Base-by-base conservation (phyloP, 2,329 filamentous ascomycete species). In the Arthrobotrys pseudoclavata region DNA sequence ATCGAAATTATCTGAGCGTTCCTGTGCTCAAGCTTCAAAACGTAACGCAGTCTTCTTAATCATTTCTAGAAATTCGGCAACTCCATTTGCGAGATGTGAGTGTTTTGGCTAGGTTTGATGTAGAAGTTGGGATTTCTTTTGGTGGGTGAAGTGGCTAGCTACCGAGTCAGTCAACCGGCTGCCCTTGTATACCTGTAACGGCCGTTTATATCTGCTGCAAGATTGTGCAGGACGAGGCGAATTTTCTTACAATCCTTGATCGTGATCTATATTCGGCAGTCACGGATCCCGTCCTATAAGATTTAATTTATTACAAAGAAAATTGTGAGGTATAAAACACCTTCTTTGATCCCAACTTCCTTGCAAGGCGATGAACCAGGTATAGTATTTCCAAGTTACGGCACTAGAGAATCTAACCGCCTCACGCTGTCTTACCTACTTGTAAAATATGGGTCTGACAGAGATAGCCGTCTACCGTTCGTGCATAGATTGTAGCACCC, bases 171-270 rank as follows among this genome's bases (percentile, higher is more conserved):
- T 60, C 37, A 57, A 69, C 71, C 66, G 48, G 71, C 64, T 31
- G 53, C 71, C 71, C 55, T 29, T 40, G 55, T 60, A 42, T 24
- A 60, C 9, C 48, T 76, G 71, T 76, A 63, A 64, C 64, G 55
- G 42, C 71, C 71, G 71, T 76, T 60, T 76, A 69, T 76, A 64
- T 63, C 63, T 62, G 63, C 34, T 68, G 55, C 70, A 69, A 40
- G 40, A 45, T 47, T 48, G 60, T 63, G 52, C 26, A 64, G 64
- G 62, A 69, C 40, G 64, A 76, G 64, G 64, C 71, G 71, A 69
- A 55, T 63, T 63, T 57, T 64, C 40, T 63, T 57, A 31, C 42
- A 37, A 47, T 52, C 53, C 31, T 55, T 64, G 29, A 63, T 45
- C 10, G 9, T n/a, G 64, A 60, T 42, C 64, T 68, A 42, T 48